Base-by-base conservation (phyloP, 129 eudicot species). In the Saposhnikovia divaricata region DNA sequence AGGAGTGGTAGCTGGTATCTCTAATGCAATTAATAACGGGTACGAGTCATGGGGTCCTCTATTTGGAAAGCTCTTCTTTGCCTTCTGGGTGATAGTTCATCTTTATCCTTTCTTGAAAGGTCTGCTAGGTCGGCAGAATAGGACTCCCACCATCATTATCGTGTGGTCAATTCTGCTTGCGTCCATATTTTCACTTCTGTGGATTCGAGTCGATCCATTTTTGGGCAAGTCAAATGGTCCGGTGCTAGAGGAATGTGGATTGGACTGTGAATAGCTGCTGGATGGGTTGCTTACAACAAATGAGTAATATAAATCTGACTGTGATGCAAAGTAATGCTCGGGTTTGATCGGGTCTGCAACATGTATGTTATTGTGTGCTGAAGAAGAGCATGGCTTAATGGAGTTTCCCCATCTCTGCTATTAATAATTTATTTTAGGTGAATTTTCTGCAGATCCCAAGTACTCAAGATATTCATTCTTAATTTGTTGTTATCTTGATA, bases 1-100 rank as follows among this genome's bases (percentile, higher is more conserved):
- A 19, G 93, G 90, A 37, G 92, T 91, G 5, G 81, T 89, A 9
- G 90, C 86, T 2, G 97, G 97, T 31, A 57, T 89, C 15, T 88
- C 93, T 0, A 87, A 86, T 77, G 93, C 97, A 15, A 83, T 91
- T n/a, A 88, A 87, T 39, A 91, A 91, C 38, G 97, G 97, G 27
- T 91, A 86, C 53, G 94, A 89, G 74, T 86, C 93, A 45, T 91
- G 97, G 97, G 97, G 97, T 15, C 97, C 93, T 10, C 87, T 91
- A 19, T 91, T 91, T 28, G 97, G 97, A 19, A 86, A 76, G 47
- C 78, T 91, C 18, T 86, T 91, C 77, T 91, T 91, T 42, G 90
- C 97, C 8, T 53, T 89, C 34, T 91, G 97, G 97, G 97, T 91
- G 45, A 87, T 91, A 42, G 75, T 91, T 78, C 96, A 91, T 75